These are phyloP conservation scores for Plasmodium berghei DNA, from an alignment of 169 alveolate genomes.

Conservation along the genomic window DNA sequence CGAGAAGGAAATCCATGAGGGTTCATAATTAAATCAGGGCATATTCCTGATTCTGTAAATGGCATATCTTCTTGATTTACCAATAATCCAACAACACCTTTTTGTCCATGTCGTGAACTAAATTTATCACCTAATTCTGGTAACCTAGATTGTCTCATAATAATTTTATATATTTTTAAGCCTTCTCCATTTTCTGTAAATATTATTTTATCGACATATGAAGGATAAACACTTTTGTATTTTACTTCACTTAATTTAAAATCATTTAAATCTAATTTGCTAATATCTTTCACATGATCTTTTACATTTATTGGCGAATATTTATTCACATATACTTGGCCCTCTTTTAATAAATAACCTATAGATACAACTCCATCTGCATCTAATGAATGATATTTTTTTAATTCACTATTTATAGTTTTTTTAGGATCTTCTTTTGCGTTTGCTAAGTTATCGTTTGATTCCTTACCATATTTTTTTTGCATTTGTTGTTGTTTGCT, in stretches of 20 bases:
- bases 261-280: slow-evolving; percentile 77
- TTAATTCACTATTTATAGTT: slow-evolving; percentile 2
- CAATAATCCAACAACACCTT: slow-evolving; percentile 99
- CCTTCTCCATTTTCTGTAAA: slow-evolving; percentile 94
- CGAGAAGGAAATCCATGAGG: slow-evolving; percentile 99
- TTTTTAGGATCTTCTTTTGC: neutral
- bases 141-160: slow-evolving; percentile 94
- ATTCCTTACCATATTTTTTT: neutral
- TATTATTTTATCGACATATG: slow-evolving; percentile 96
- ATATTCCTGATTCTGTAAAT: slow-evolving; percentile 99
- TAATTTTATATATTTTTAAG: slow-evolving; percentile 92
- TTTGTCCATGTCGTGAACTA: slow-evolving; percentile 99
- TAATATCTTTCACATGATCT: slow-evolving; percentile 80
- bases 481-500: slow-evolving; percentile 3
- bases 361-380: slow-evolving; percentile 95
- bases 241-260: slow-evolving; percentile 78
- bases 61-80: slow-evolving; percentile 98
- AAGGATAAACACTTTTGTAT: slow-evolving; percentile 81
- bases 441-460: neutral
- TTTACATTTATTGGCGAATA: slow-evolving; percentile 87
- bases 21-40: slow-evolving; percentile 99
- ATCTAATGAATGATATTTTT: slow-evolving; percentile 87
- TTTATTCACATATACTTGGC: slow-evolving; percentile 93
- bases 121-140: slow-evolving; percentile 99
- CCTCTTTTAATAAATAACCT: slow-evolving; percentile 92